Evolutionary conservation across 306 rosid species (phyloP).

Genomic region (Acacia crassicarpa): DNA sequence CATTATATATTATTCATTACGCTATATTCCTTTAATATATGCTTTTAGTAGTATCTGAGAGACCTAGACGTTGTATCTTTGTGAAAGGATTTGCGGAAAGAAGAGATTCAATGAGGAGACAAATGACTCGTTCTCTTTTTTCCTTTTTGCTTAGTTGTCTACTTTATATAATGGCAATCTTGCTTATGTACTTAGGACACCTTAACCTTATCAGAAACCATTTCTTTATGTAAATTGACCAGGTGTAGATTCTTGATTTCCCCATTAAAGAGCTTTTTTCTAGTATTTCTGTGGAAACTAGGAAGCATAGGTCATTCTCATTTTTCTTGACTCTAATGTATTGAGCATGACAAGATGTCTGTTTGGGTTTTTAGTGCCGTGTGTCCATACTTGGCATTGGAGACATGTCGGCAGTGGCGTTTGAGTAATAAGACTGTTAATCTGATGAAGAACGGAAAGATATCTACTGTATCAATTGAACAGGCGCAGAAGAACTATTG

Average conservation of each 20-base stretch:
- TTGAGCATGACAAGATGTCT: conserved; percentile 24
- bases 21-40: not conserved
- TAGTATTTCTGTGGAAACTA: not conserved
- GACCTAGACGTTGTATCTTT: not conserved
- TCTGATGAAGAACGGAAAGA: conserved; percentile 96
- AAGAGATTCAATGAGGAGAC: not conserved
- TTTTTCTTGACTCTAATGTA: conserved; percentile 1
- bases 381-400: conserved; percentile 96
- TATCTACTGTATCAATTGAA: conserved; percentile 96
- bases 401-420: conserved; percentile 99
- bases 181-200: not conserved
- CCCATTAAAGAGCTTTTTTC: not conserved
- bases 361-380: conserved; percentile 65
- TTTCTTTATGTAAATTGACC: not conserved
- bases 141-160: not conserved
- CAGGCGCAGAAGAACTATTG: conserved; percentile 96
- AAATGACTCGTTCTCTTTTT: not conserved
- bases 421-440: conserved; percentile 90
- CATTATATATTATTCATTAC: not conserved
- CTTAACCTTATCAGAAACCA: not conserved
- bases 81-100: not conserved
- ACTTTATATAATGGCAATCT: not conserved
- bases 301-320: not conserved
- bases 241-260: not conserved
- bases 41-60: not conserved